Evolutionary conservation across 805 yeast genomes (phyloP), one percentile per base, ranked within the genome.

Genomic region (Huiozyma naganishii): DNA sequence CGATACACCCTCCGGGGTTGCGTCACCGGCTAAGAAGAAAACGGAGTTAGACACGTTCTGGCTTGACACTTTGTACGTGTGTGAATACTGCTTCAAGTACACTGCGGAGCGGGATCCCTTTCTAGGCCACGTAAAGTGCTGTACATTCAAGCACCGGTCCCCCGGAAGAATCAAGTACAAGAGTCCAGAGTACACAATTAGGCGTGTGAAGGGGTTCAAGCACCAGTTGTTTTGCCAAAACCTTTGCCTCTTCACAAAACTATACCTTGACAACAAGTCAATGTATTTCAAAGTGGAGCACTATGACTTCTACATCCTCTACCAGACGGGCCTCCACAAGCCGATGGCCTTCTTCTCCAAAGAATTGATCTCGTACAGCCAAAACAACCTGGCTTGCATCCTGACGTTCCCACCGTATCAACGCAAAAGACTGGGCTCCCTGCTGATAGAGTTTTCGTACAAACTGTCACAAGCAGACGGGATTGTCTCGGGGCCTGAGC

Each of bases 271-370:
- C 48, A 87, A 85, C 59, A 92, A 92, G 63, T 85, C 95, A 0
- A 81, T 90, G 30, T 86, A 79, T 61, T 90, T 83, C 64, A 74
- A 79, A 33, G 77, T 87, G 4, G 89, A 83, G 33, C 73, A 75
- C 44, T 90, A 83, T 62, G 89, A 84, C 48, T 86, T 87, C 61
- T 92, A 79, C 59, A 71, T 87, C 28, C 68, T 80, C 3, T 85
- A 81, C 57, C 81, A 83, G 27, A 61, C 61, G 1, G 67, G 54
- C 41, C 41, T 12, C 7, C 49, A 64, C 51, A 59, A 66, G 42
- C 89, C 90, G 1, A 80, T 89, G 81, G 98, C 97, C 1, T 92
- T 87, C 58, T 92, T 87, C 56, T 88, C 97, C 10, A 84, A 85
- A 52, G 98, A 92, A 55, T 66, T 82, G 37, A 66, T 83, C 0